These are phyloP conservation scores for Gomphus sp. DNA, from an alignment of 1,284 basidiomycete genomes.

Conservation along the genomic window DNA sequence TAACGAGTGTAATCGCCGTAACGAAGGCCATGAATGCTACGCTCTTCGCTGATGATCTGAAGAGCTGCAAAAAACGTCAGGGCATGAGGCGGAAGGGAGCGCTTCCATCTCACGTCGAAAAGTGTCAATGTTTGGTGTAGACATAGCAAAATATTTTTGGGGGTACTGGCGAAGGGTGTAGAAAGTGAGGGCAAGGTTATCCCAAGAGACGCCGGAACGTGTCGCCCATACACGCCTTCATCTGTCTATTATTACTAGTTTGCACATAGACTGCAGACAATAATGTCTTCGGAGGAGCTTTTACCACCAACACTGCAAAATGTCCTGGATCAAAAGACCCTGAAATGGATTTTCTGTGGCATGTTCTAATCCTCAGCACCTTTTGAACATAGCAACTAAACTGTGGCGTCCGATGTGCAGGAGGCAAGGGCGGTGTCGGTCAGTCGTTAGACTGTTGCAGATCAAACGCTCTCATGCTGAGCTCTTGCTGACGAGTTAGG, in stretches of 20 bases:
- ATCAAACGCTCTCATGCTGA: conserved; percentile 4
- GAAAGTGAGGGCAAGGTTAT: conserved; percentile 1
- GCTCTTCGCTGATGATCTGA: conserved; percentile 79
- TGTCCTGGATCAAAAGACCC: conserved; percentile 76
- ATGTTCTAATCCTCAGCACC: conserved; percentile 26
- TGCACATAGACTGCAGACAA: neutral
- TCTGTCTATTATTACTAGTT: neutral
- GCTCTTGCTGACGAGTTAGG: conserved; percentile 35
- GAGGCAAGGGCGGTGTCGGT: conserved; percentile 94
- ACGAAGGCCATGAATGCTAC: conserved; percentile 83
- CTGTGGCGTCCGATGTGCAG: conserved; percentile 29
- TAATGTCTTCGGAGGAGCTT: conserved; percentile 28
- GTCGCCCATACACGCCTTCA: conserved; percentile 2
- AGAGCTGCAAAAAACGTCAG: conserved; percentile 41
- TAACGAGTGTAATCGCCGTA: conserved; percentile 85
- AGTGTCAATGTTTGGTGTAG: neutral
- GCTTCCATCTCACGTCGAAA: conserved; percentile 4
- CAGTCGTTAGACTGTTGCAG: conserved; percentile 24
- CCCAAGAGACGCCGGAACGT: neutral
- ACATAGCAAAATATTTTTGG: neutral
- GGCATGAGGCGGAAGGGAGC: neutral
- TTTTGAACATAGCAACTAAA: neutral
- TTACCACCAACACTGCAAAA: conserved; percentile 82
- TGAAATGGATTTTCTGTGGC: conserved; percentile 97
- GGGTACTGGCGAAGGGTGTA: neutral